Evolutionary conservation across 805 yeast species (phyloP), one percentile per base, ranked within the genome.

Genomic region (Yarrowia divulgata): DNA sequence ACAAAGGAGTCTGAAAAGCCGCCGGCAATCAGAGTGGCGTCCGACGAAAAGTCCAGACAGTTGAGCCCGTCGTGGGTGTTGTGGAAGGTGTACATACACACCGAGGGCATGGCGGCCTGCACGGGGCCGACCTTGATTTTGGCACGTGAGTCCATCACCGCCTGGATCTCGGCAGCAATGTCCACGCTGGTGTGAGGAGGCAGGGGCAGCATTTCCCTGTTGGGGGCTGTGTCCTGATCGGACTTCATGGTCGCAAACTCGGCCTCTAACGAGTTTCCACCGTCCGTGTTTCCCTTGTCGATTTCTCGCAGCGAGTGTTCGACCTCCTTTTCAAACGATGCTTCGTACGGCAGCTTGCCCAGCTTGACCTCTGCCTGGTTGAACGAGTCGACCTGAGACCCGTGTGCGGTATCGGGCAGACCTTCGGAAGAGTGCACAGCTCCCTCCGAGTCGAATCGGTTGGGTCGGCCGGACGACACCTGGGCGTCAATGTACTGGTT

Each of bases 31-130:
- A 93, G 75, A 29, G 93, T 87, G 18, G 94, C 87, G 78, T 94
- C 98, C 67, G 89, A 90, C 74, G 94, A 92, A 81, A 94, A 94
- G 72, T 88, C 90, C 58, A 94, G 77, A 63, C 93, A 87, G n/a
- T 96, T 90, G 84, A 95, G 81, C 71, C 90, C 96, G 72, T 90
- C 89, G 76, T 91, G 89, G 12, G 98, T 91, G 79, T 95, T 95
- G 82, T 95, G 99, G 81, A 95, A 93, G 0, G 98, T 94, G 81
- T 95, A 95, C 97, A 94, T 91, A 79, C 98, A 95, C 43, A 94
- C 97, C 69, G 97, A 90, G 29, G 99, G 99, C 29, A 92, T 82
- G 4, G 96, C 90, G 79, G 90, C 97, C 40, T 85, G 79, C 6
- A 88, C 82, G 32, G 75, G 71, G 23, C 87, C 90, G 66, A 94